A percentile compares a stretch with the other conserved stretches of the same genome.
These are phyloP conservation scores for Aspergillus persii DNA, from an alignment of 2,329 filamentous ascomycete species.

Conservation along the genomic window DNA sequence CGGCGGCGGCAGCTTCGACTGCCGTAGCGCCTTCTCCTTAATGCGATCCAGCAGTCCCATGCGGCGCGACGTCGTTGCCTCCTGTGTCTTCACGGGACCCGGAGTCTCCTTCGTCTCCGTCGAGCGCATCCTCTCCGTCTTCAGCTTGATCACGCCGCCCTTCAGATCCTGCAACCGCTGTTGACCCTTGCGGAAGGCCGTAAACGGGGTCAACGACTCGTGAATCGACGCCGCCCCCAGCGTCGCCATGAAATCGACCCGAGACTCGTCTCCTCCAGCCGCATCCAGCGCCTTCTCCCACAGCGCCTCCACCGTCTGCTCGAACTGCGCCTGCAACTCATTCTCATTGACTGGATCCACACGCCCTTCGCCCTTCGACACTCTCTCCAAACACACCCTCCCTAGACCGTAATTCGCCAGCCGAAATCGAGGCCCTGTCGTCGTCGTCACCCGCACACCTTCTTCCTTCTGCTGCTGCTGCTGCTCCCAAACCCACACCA, in stretches of 20 bases:
- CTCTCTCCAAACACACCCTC: conserved; percentile 37
- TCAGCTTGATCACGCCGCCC: conserved; percentile 37
- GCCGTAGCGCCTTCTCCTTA: conserved; percentile 62
- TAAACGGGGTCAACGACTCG: conserved; percentile 36
- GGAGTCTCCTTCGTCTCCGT: conserved; percentile 18
- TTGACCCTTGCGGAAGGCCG: conserved; percentile 38
- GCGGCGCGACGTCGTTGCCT: conserved; percentile 33
- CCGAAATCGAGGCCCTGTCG: conserved; percentile 28
- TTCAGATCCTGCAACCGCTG: conserved; percentile 42
- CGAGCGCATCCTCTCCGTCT: conserved; percentile 30
- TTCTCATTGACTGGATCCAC: conserved; percentile 34
- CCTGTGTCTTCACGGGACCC: conserved; percentile 24
- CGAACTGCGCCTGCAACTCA: conserved; percentile 52
- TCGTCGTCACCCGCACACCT: conserved; percentile 4
- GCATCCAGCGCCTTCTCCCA: conserved; percentile 45
- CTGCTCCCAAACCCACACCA: conserved; percentile 61
- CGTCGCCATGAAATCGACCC: conserved; percentile 32
- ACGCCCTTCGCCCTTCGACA: conserved; percentile 11
- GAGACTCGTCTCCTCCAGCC: conserved; percentile 30
- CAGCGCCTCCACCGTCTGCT: conserved; percentile 44
- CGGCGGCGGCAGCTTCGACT: conserved; percentile 46
- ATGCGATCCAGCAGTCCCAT: conserved; percentile 74
- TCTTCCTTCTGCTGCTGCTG: conserved; percentile 26
- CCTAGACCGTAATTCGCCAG: conserved; percentile 43
- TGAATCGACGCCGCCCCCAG: conserved; percentile 36